Base-by-base conservation (phyloP, 1,284 basidiomycete species). In the Pascua sp. region DNA sequence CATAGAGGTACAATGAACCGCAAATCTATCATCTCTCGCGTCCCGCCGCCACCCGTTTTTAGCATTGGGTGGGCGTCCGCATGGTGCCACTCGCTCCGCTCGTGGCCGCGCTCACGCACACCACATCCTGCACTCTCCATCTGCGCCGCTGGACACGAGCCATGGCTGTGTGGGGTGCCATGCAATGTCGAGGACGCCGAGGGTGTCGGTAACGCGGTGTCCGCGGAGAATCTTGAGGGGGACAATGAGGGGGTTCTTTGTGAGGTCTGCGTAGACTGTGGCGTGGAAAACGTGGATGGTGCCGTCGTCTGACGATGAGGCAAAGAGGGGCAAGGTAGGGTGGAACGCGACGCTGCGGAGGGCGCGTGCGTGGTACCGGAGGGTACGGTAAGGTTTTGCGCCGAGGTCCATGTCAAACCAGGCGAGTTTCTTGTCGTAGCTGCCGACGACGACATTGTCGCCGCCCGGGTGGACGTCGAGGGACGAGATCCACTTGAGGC, bases 321-420 rank as follows among this genome's bases (percentile, higher is more conserved):
- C 91, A 73, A 99, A 98, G 18, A 98, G 84, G 37, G 96, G 96
- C 77, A 92, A 92, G 44, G 85, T 86, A n/a, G 90, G 88, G 72
- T 96, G 93, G 83, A 95, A 98, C 53, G 87, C 85, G 47, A 98
- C 82, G 7, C 89, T 87, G 59, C 96, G 88, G 62, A 99, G 88
- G 18, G 96, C 96, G 59, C 89, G 86, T 8, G 87, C 81, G 79
- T 98, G 96, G 78, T 98, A 98, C 86, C 93, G 86, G 66, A 99
- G 80, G 56, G 96, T 87, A 79, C 96, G 96, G 84, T 94, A 98
- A 1, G 96, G 96, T 74, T 95, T 93, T 66, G 89, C 87, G 68
- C 88, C 90, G 54, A 98, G 84, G 71, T 98, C 96, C 59, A 98
- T 81, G 80, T 99, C 96, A 77, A 98, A 98, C 96, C 96, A 99